phyloP scores from a whole-genome alignment of 2,329 filamentous ascomycete species.

The Ophiostoma tasmaniense region DNA sequence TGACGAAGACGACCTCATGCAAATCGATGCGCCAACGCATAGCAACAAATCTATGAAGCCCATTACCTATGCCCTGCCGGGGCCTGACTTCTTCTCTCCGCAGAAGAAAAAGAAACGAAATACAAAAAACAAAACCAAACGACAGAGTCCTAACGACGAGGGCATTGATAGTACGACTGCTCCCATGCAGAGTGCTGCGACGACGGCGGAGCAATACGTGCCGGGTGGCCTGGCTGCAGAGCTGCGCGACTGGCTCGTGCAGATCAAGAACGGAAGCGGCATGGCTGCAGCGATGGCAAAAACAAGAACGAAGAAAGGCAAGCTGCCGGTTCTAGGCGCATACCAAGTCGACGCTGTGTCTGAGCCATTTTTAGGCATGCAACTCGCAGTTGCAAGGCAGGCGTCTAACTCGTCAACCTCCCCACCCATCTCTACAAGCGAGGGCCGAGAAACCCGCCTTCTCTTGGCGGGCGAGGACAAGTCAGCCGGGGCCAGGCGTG shows the following conservation, averaged over 20 bases:
- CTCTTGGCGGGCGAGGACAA: constrained; percentile 23
- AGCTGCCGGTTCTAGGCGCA: neutral
- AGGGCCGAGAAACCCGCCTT: constrained; percentile 8
- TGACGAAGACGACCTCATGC: neutral
- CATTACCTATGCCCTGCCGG: constrained; percentile 1
- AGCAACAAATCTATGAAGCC: neutral
- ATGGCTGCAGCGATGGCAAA: constrained; percentile 9
- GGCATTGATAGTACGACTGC: neutral
- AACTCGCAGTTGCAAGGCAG: neutral
- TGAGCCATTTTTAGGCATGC: neutral
- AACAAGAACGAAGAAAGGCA: neutral
- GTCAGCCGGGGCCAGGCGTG: neutral
- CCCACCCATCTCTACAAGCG: neutral
- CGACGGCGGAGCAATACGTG: constrained; percentile 25
- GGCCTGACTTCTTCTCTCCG: constrained; percentile 21
- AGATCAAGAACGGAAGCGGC: constrained; percentile 30
- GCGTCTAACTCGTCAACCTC: neutral
- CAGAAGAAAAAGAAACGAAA: constrained; percentile 19
- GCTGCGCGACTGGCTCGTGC: constrained; percentile 38
- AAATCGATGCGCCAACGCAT: neutral
- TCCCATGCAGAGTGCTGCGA: neutral
- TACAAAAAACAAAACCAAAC: neutral
- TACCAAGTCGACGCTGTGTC: neutral
- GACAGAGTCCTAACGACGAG: neutral
- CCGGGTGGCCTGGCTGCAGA: constrained; percentile 35